phyloP scores from a whole-genome alignment of 2,329 filamentous ascomycete species.

The Arthrobotrys iridis region DNA sequence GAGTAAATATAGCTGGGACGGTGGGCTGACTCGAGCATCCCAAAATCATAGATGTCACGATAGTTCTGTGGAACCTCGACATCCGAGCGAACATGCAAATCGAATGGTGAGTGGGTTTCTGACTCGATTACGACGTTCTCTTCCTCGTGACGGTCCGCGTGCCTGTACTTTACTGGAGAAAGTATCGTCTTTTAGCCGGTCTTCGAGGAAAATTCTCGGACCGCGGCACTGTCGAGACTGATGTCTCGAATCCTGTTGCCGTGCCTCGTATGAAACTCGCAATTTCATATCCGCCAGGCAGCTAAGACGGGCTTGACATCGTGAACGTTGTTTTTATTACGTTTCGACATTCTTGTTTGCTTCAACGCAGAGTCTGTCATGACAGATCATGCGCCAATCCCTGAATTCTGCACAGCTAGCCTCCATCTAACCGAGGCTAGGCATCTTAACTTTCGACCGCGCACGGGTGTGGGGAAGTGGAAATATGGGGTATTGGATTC shows the following conservation, averaged over 20 bases:
- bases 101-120: conserved; percentile 68
- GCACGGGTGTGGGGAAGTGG: conserved; percentile 36
- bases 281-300: conserved; percentile 34
- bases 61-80: conserved; percentile 66
- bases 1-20: not conserved
- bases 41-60: conserved; percentile 74
- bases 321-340: conserved; percentile 33
- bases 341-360: conserved; percentile 37
- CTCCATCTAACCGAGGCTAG: conserved; percentile 52
- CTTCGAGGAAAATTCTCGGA: conserved; percentile 32
- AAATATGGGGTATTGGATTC: conserved; percentile 36
- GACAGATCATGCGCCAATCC: conserved; percentile 40
- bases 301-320: conserved; percentile 11
- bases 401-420: conserved; percentile 12
- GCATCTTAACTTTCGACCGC: conserved; percentile 43
- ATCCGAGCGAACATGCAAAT: conserved; percentile 82
- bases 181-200: conserved; percentile 44
- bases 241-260: not conserved
- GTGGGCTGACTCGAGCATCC: conserved; percentile 16
- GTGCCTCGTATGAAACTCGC: conserved; percentile 21
- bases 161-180: conserved; percentile 23
- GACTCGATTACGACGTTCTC: conserved; percentile 7
- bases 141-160: conserved; percentile 34
- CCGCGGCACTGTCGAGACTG: conserved; percentile 33
- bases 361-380: conserved; percentile 9